Base-by-base conservation (phyloP, 73 alveolate species). In the Blepharisma japonicum region DNA sequence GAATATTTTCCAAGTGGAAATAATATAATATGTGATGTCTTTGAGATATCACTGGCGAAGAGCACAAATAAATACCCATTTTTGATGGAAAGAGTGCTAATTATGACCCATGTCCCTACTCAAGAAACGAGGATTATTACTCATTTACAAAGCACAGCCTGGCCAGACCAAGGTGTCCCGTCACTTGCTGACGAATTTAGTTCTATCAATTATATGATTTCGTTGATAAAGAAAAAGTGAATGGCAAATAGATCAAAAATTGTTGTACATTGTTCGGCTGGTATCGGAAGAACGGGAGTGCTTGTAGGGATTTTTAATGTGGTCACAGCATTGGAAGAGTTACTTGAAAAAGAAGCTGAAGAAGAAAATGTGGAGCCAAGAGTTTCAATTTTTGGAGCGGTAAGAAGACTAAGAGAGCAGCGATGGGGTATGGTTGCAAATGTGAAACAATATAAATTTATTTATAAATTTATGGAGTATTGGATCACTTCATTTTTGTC, bases 281-380 rank as follows among this genome's bases (percentile, higher is more conserved):
- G 99, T 6, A 90, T 96, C 23, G 99, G 99, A 7, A 91, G 99
- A 56, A 94, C 99, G 25, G 99, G 99, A 18, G 94, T 98, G 74
- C 78, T 94, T 56, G 84, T 96, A 51, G 86, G 97, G 6, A 68
- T 92, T 27, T 81, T 61, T 11, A 89, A 92, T 68, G 46, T 67
- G 32, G 71, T 71, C 72, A 61, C 82, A 18, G 14, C 53, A 51
- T 23, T 81, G 0, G 61, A 51, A 47, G 77, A 47, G 81, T 46
- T 4, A 81, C 55, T 77, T 71, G 67, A 68, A 7, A 11, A 79
- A 68, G 76, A 68, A 45, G 51, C 51, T 27, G 54, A 20, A 39
- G 68, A 85, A 53, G 89, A 85, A 53, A 79, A 87, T n/a, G 94
- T 80, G 7, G 85, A 77, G 50, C 86, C 82, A 46, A 83, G 91